Evolutionary conservation across 306 rosid genomes (phyloP), one percentile per base, ranked within the genome.

Genomic region (Vigna nakashimae): DNA sequence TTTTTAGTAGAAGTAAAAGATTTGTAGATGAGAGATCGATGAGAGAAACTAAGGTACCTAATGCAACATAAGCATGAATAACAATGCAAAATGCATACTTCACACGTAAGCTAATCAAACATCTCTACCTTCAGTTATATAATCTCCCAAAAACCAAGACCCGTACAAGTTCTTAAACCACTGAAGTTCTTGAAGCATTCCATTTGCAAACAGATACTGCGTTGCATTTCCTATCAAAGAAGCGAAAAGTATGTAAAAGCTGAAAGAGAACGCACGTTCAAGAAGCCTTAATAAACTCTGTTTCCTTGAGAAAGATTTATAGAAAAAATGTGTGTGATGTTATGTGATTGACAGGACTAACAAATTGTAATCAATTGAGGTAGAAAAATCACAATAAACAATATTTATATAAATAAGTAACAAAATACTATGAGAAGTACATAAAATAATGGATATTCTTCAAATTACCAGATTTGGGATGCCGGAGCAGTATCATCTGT

Each of bases 71-170:
- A 77, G 43, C 63, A 66, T 45, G 18, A 43, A 46, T n/a, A 69
- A 40, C 45, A 52, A 58, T 0, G 55, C 7, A 58, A 73, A 78
- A 67, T 56, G 24, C 46, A 65, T 34, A 67, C 46, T 26, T 63
- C 30, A 51, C 56, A 71, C 45, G 63, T 18, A 22, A 78, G 53
- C 43, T 55, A 79, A 77, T 42, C 16, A 42, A 81, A 64, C 56
- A 78, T 74, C 62, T 80, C 62, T 82, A 92, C 99, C 99, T 84
- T 88, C 93, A 46, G 84, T 71, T 74, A 86, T 75, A 78, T 89
- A 92, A 80, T 95, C 93, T 34, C 99, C 99, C 84, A 95, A 79
- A 85, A 91, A 95, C 99, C 99, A 95, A 62, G 97, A 92, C 69
- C 91, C 90, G 74, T 88, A 89, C 16, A 85, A 55, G 70, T 95